Percentiles rank a stretch among this genome's conserved stretches.
Evolutionary conservation across 257 asterid species (phyloP).

Genomic region (Solanum rostratum): DNA sequence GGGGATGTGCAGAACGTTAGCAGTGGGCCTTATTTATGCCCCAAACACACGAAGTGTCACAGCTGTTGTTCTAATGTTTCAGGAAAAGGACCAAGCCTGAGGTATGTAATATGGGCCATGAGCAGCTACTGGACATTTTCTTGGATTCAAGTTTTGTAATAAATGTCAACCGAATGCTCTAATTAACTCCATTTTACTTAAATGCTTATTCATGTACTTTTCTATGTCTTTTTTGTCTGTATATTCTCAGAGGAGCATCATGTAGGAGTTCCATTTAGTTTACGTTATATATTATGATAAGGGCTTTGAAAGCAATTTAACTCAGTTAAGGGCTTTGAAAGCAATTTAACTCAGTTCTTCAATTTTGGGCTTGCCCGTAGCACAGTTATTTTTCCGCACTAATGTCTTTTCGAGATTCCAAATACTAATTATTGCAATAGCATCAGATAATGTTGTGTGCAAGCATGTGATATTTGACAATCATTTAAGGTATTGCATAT

Average conservation of each 20-base stretch:
- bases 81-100: conserved; percentile 88
- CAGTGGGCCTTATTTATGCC: conserved; percentile 90
- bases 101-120: conserved; percentile 35
- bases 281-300: neutral
- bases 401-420: neutral
- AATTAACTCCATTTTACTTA: neutral
- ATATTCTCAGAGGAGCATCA: neutral
- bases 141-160: neutral
- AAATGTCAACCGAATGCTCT: neutral
- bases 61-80: conserved; percentile 91
- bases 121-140: neutral
- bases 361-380: neutral
- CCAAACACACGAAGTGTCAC: conserved; percentile 91
- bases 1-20: conserved; percentile 61
- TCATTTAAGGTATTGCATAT: neutral
- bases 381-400: neutral
- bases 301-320: neutral
- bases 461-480: neutral
- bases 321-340: neutral
- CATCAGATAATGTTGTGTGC: neutral
- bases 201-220: neutral
- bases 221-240: neutral
- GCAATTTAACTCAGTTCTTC: neutral
- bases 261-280: neutral
- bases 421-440: neutral